phyloP scores from a whole-genome alignment of 148 eudicot genomes.

The Nepenthes mirabilis region DNA sequence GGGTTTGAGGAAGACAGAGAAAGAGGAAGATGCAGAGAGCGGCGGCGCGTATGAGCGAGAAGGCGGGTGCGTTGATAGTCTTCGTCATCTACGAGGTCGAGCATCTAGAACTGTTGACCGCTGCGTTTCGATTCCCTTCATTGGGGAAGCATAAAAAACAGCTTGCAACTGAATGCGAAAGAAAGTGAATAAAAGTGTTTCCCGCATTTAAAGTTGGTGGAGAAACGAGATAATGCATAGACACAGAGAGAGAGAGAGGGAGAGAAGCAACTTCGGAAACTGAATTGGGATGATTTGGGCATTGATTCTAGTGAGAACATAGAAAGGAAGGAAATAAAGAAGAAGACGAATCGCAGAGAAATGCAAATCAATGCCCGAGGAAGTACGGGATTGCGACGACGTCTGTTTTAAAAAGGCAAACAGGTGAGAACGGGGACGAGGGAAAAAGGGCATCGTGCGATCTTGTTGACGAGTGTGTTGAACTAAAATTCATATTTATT shows the following conservation, averaged over 20 bases:
- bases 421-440: no score
- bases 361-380: no score
- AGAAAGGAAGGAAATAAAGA: no score
- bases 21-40: conserved; percentile 11
- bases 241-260: background rate
- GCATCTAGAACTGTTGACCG: background rate
- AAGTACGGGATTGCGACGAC: no score
- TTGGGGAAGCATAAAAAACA: conserved; percentile 6
- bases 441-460: no score
- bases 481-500: no score
- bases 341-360: no score
- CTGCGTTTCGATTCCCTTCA: conserved; percentile 13
- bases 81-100: conserved; percentile 25
- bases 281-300: no score
- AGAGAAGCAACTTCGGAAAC: background rate
- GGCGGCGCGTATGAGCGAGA: conserved; percentile 7
- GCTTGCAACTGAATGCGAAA: background rate
- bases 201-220: background rate
- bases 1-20: conserved; percentile 2
- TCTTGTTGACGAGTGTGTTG: no score
- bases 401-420: no score
- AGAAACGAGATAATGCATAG: background rate
- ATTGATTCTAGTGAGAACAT: no score
- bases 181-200: conserved; percentile 4
- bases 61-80: background rate